phyloP scores from a whole-genome alignment of 257 asterid species.

The Fraxinus americana region DNA sequence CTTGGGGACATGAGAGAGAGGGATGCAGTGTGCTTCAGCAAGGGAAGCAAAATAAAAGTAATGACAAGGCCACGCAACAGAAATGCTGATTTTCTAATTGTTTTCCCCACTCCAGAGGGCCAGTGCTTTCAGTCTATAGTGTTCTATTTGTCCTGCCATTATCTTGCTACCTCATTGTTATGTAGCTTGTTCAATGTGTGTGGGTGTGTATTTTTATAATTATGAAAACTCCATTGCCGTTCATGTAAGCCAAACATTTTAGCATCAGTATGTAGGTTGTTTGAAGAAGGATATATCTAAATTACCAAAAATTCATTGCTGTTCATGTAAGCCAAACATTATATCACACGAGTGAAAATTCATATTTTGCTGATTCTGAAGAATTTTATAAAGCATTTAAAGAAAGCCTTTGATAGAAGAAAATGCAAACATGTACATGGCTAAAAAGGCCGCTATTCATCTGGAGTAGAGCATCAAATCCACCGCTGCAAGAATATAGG shows the following conservation, averaged over 20 bases:
- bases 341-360: no score
- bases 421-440: neutral
- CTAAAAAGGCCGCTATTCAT: neutral
- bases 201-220: no score
- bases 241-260: no score
- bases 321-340: no score
- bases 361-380: no score
- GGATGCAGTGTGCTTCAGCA: neutral
- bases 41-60: slow-evolving; percentile 8
- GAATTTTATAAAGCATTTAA: no score
- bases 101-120: neutral
- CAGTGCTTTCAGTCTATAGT: neutral
- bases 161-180: neutral
- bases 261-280: no score
- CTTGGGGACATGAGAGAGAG: neutral
- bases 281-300: no score
- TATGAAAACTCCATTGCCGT: no score
- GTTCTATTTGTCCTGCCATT: neutral
- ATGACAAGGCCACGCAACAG: neutral
- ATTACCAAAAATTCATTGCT: no score
- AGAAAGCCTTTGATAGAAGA: neutral
- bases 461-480: neutral
- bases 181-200: no score
- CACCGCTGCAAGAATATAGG: neutral
- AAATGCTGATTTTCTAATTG: neutral